Conservation (phyloP, 1,284 basidiomycete genomes). For the Ceratobasidium sp. region DNA sequence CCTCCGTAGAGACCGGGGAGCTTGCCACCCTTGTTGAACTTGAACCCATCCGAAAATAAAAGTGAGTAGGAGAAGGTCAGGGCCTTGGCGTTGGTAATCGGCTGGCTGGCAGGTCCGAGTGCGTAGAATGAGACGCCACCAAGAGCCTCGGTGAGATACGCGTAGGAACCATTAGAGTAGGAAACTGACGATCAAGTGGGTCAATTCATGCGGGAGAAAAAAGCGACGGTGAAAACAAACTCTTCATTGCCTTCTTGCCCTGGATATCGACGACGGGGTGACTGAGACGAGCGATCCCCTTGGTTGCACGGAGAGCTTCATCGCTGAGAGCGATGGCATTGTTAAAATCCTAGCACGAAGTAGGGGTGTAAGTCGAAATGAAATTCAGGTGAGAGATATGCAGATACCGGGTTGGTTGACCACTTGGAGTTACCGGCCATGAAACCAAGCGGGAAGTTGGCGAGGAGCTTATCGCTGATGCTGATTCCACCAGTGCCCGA, state of each 20-base stretch:
- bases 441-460: constrained; percentile 18
- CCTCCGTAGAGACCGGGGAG: constrained; percentile 65
- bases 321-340: constrained; percentile 28
- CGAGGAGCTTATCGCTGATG: constrained; percentile 31
- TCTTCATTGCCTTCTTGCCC: constrained; percentile 40
- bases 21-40: constrained; percentile 71
- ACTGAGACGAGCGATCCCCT: constrained; percentile 28
- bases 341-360: constrained; percentile 15
- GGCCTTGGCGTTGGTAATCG: constrained; percentile 54
- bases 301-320: constrained; percentile 20
- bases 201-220: not conserved
- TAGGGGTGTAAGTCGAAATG: not conserved
- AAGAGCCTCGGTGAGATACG: constrained; percentile 37
- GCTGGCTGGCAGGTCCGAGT: constrained; percentile 56
- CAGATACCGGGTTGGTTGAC: constrained; percentile 35
- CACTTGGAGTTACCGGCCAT: not conserved
- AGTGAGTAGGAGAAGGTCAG: constrained; percentile 67
- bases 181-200: not conserved
- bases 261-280: constrained; percentile 39
- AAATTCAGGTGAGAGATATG: not conserved
- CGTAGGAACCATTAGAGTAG: constrained; percentile 65
- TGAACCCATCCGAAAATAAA: constrained; percentile 66
- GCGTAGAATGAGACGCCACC: constrained; percentile 73
- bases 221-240: constrained; percentile 13
- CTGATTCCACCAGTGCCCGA: constrained; percentile 27